Percentiles rank a stretch among this genome's conserved stretches.
These are phyloP conservation scores for Naegleria fowleri DNA, from an alignment of 208 protist genomes.

Conservation along the genomic window DNA sequence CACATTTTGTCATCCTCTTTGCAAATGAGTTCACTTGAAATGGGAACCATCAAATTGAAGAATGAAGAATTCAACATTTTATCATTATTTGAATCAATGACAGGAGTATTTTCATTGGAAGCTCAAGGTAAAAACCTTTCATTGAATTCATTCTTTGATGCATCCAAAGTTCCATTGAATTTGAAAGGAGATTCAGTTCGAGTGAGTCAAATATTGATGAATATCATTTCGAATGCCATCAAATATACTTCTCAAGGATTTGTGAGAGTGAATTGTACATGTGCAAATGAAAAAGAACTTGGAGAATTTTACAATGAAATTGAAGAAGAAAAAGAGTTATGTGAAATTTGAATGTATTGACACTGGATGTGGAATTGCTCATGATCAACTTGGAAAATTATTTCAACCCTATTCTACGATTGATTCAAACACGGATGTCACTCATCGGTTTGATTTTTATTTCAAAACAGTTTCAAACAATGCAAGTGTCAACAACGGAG, in stretches of 20 bases:
- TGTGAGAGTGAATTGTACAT: neutral
- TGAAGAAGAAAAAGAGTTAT: neutral
- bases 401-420: neutral
- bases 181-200: neutral
- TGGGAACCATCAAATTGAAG: neutral
- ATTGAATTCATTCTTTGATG: neutral
- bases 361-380: neutral
- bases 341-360: neutral
- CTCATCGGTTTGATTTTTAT: neutral
- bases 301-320: neutral
- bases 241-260: neutral
- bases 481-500: neutral
- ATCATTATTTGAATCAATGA: neutral
- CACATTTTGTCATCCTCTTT: neutral
- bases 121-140: neutral
- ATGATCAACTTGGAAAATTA: neutral
- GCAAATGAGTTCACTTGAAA: neutral
- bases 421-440: neutral
- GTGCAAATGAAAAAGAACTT: neutral
- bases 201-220: neutral
- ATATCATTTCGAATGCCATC: neutral
- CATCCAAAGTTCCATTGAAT: neutral
- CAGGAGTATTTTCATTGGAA: neutral
- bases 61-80: neutral
- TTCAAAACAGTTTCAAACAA: neutral